phyloP scores from a whole-genome alignment of 345 rosid species.

The Mercurialis annua region DNA sequence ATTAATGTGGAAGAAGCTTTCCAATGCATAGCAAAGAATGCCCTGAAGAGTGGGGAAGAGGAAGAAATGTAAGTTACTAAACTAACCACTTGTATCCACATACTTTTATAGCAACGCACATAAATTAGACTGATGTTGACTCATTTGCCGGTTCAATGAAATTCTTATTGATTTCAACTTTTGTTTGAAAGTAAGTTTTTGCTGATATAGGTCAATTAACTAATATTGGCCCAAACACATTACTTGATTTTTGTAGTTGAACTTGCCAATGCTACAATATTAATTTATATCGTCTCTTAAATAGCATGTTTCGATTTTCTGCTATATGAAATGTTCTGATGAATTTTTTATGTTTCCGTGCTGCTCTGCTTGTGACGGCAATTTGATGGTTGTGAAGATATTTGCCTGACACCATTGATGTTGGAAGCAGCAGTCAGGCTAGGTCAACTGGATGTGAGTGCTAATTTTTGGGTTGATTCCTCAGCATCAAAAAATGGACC shows the following conservation, averaged over 20 bases:
- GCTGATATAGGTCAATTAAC: not conserved
- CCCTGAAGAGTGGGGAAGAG: slow-evolving; percentile 85
- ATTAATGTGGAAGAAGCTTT: slow-evolving; percentile 96
- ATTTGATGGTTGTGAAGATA: slow-evolving; percentile 38
- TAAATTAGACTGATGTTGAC: not conserved
- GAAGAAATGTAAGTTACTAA: slow-evolving; percentile 80
- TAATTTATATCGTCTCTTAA: not conserved
- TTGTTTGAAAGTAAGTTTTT: not conserved
- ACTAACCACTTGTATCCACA: not conserved
- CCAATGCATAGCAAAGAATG: slow-evolving; percentile 90
- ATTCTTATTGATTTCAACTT: not conserved
- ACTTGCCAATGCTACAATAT: not conserved
- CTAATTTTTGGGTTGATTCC: slow-evolving; percentile 19
- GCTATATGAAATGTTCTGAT: slow-evolving; percentile 12
- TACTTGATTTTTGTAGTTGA: not conserved
- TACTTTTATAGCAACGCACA: not conserved
- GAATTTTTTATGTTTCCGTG: not conserved
- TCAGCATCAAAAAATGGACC: slow-evolving; percentile 16
- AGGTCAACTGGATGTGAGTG: slow-evolving; percentile 65
- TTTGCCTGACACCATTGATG: slow-evolving; percentile 74
- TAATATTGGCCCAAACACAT: not conserved
- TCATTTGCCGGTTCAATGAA: not conserved
- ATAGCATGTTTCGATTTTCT: not conserved
- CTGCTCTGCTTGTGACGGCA: slow-evolving; percentile 7
- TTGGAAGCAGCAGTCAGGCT: slow-evolving; percentile 50